Evolutionary conservation across 257 asterid genomes (phyloP).

Genomic region (Nicotiana knightiana): DNA sequence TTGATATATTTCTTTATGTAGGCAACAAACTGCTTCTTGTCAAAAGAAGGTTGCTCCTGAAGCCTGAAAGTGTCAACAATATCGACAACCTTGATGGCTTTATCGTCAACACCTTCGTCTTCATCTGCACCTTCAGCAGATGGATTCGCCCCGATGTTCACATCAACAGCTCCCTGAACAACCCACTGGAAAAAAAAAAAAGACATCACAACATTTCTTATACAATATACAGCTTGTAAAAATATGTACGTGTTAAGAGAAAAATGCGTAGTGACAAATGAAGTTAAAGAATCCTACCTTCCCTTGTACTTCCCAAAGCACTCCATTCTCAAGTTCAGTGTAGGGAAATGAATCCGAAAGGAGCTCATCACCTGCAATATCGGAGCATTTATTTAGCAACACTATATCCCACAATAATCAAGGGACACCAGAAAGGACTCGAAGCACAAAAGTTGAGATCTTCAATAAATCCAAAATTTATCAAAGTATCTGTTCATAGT

Average conservation of each 20-base stretch:
- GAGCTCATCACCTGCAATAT: constrained; percentile 53
- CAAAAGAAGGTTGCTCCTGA: constrained; percentile 64
- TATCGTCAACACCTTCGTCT: background rate
- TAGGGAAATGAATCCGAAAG: constrained; percentile 56
- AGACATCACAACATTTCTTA: no score
- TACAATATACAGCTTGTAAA: no score
- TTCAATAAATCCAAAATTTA: background rate
- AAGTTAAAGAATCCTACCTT: constrained; percentile 23
- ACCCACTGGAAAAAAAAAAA: constrained; percentile 38
- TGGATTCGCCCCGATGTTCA: constrained; percentile 67
- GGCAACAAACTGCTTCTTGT: constrained; percentile 58
- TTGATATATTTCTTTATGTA: constrained; percentile 51
- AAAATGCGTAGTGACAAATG: no score
- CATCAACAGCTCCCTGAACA: constrained; percentile 46
- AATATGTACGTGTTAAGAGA: no score
- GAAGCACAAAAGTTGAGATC: background rate
- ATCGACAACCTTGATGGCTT: background rate
- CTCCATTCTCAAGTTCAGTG: constrained; percentile 46
- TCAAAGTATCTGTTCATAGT: no score
- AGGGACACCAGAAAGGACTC: no score
- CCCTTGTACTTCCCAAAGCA: constrained; percentile 64
- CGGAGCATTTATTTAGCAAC: background rate
- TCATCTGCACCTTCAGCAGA: constrained; percentile 4
- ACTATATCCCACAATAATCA: background rate
- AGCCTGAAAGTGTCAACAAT: constrained; percentile 52